phyloP scores from a whole-genome alignment of 2,329 filamentous ascomycete species.

The Phyllosticta paracitricarpa region DNA sequence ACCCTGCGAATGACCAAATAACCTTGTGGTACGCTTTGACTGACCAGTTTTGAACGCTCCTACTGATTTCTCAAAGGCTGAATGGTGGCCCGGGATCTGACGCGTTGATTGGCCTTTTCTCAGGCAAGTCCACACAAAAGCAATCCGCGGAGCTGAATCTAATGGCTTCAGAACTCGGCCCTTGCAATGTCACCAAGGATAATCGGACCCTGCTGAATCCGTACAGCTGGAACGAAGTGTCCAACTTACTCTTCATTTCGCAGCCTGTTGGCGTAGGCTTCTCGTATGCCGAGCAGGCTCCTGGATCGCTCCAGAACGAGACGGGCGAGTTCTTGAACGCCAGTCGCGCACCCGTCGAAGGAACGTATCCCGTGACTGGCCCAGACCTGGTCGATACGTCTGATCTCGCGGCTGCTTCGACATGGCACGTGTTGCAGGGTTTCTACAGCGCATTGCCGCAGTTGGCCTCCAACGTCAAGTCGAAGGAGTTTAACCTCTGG shows the following conservation, averaged over 20 bases:
- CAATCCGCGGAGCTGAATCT: constrained; percentile 40
- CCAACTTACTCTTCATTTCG: constrained; percentile 30
- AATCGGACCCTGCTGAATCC: constrained; percentile 27
- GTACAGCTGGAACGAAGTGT: constrained; percentile 30
- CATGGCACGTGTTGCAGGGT: constrained; percentile 28
- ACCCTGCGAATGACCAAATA: constrained; percentile 46
- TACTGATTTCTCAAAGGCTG: background rate
- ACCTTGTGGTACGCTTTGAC: constrained; percentile 40
- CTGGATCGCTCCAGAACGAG: background rate
- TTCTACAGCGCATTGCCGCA: constrained; percentile 26
- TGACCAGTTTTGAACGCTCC: background rate
- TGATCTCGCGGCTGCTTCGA: constrained; percentile 23
- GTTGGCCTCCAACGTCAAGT: constrained; percentile 41
- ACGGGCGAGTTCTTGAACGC: background rate
- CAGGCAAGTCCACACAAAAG: constrained; percentile 23
- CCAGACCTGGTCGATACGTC: constrained; percentile 19
- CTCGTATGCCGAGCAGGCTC: constrained; percentile 22
- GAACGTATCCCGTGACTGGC: background rate
- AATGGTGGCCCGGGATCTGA: constrained; percentile 5
- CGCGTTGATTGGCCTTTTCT: background rate
- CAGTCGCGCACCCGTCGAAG: background rate
- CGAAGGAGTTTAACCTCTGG: constrained; percentile 45
- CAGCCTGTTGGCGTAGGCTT: constrained; percentile 32
- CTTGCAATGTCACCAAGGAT: constrained; percentile 34
- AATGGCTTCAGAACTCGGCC: constrained; percentile 29